phyloP scores from a whole-genome alignment of 768 basidiomycete species.

The Xerocomellus amylosporus region DNA sequence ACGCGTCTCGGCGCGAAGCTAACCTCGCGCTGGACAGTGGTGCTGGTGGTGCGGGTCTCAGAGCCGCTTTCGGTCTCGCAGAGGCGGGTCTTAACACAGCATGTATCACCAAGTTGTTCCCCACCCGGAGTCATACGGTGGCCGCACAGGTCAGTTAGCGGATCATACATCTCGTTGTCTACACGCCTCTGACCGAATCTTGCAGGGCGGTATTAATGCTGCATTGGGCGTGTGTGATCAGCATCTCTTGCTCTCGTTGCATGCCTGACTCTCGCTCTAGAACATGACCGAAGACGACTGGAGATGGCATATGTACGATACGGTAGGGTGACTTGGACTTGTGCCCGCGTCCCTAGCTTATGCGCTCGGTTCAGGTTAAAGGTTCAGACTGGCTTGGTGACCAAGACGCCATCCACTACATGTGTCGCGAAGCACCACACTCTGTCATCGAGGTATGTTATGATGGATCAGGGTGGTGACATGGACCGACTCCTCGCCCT shows the following conservation, averaged over 20 bases:
- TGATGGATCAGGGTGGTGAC: neutral
- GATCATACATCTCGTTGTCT: neutral
- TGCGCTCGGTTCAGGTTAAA: slow-evolving; percentile 69
- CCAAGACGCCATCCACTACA: slow-evolving; percentile 99
- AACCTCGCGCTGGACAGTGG: slow-evolving; percentile 52
- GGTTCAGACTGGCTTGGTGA: slow-evolving; percentile 99
- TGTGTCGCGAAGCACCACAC: slow-evolving; percentile 95
- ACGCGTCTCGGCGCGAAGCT: slow-evolving; percentile 5
- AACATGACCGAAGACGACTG: slow-evolving; percentile 99
- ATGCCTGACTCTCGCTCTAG: slow-evolving; percentile 34
- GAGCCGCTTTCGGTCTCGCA: slow-evolving; percentile 97
- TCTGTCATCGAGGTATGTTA: slow-evolving; percentile 81
- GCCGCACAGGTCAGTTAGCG: slow-evolving; percentile 76
- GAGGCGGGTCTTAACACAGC: slow-evolving; percentile 99
- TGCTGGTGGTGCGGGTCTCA: slow-evolving; percentile 96
- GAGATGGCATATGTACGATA: slow-evolving; percentile 99
- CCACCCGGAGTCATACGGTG: slow-evolving; percentile 97
- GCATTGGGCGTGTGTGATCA: slow-evolving; percentile 74
- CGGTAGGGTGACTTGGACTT: slow-evolving; percentile 47
- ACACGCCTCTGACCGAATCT: slow-evolving; percentile 12
- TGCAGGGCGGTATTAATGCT: slow-evolving; percentile 95
- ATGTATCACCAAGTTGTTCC: slow-evolving; percentile 98
- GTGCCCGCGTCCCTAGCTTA: slow-evolving; percentile 10
- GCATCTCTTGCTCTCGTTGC: slow-evolving; percentile 3
- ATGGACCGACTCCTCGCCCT: slow-evolving; percentile 3